A percentile compares a stretch with the other conserved stretches of the same genome.
These are phyloP conservation scores for Garcia nutans DNA, from an alignment of 345 rosid genomes.

Conservation along the genomic window DNA sequence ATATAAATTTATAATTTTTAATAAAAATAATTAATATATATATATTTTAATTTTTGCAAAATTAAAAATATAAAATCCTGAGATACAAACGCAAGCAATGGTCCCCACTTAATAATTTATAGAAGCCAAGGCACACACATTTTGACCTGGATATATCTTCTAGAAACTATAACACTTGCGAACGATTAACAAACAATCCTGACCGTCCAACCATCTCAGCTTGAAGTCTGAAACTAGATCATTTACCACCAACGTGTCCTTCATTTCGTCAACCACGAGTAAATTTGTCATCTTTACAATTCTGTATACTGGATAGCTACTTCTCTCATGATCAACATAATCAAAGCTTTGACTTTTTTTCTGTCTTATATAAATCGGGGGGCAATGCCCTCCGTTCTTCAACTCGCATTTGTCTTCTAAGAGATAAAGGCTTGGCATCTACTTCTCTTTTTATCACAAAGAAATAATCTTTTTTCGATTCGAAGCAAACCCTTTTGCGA, in stretches of 20 bases:
- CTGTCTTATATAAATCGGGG: not conserved
- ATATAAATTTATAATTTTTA: too few relatives aligned
- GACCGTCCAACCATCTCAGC: slow-evolving; percentile 9
- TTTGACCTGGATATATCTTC: too few relatives aligned
- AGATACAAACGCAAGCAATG: too few relatives aligned
- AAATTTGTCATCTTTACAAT: not conserved
- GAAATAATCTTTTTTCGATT: slow-evolving; percentile 16
- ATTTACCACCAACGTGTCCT: not conserved
- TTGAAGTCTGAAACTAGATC: not conserved
- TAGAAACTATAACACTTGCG: too few relatives aligned
- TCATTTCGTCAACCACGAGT: not conserved
- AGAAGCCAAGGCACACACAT: too few relatives aligned
- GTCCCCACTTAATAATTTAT: too few relatives aligned
- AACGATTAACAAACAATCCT: not conserved
- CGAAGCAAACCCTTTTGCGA: slow-evolving; percentile 23
- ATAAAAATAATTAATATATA: too few relatives aligned
- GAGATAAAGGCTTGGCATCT: slow-evolving; percentile 11
- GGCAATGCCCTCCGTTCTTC: slow-evolving; percentile 37
- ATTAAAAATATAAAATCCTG: too few relatives aligned
- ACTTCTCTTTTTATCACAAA: slow-evolving; percentile 23
- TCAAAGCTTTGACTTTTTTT: too few relatives aligned
- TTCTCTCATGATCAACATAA: too few relatives aligned
- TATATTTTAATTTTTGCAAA: too few relatives aligned
- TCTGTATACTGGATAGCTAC: not conserved
- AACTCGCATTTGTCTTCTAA: slow-evolving; percentile 4